Percentiles rank a stretch among this genome's conserved stretches.
These are phyloP conservation scores for Gymnopilus junonius DNA, from an alignment of 768 basidiomycete species.

Conservation along the genomic window DNA sequence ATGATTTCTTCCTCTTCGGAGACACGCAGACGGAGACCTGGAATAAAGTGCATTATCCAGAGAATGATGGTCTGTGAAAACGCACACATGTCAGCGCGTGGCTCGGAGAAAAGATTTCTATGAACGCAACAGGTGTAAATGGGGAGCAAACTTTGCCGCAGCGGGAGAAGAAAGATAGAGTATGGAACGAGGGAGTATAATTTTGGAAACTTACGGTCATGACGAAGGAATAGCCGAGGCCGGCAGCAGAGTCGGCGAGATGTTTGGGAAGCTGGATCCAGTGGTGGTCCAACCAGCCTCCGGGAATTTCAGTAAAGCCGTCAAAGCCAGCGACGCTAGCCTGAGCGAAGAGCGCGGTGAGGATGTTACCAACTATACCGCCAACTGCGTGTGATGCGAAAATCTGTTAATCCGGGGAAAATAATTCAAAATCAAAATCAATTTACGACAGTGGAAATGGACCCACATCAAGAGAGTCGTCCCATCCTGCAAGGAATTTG, in stretches of 20 bases:
- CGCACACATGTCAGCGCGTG: neutral
- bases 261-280: constrained; percentile 86
- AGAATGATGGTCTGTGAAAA: constrained; percentile 62
- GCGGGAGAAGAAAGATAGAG: neutral
- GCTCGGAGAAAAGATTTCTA: neutral
- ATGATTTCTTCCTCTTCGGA: constrained; percentile 66
- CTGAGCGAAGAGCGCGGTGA: constrained; percentile 91
- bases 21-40: constrained; percentile 68
- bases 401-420: constrained; percentile 53
- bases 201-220: constrained; percentile 61
- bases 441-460: neutral
- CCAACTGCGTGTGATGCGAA: constrained; percentile 88
- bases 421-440: constrained; percentile 3
- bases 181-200: neutral
- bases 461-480: constrained; percentile 81
- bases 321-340: constrained; percentile 78
- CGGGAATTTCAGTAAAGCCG: constrained; percentile 66
- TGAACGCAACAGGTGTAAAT: neutral
- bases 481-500: constrained; percentile 80
- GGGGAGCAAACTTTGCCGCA: neutral
- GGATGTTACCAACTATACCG: constrained; percentile 79
- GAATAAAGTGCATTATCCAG: constrained; percentile 80
- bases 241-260: constrained; percentile 72
- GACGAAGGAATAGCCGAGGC: constrained; percentile 73
- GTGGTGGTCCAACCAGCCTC: constrained; percentile 90